Evolutionary conservation across 2,329 filamentous ascomycete genomes (phyloP).

Genomic region (Ophiocordyceps unilateralis): DNA sequence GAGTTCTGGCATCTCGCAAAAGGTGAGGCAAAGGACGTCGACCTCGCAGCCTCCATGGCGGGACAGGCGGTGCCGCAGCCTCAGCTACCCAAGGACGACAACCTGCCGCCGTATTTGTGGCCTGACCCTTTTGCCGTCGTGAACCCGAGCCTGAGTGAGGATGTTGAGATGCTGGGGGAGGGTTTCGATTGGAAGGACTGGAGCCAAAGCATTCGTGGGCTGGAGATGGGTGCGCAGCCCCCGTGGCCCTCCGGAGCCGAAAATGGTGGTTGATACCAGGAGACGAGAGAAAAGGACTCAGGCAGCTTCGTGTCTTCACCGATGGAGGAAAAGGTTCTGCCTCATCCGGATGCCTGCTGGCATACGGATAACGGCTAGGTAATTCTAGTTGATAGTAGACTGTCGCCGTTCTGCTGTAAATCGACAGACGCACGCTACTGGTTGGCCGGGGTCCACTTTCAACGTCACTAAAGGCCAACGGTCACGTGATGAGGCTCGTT

Average conservation of each 20-base stretch:
- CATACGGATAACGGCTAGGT: no score
- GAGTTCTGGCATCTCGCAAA: constrained; percentile 14
- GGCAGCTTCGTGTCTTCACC: no score
- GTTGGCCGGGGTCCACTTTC: not conserved
- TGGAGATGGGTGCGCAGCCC: constrained; percentile 15
- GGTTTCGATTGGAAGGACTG: constrained; percentile 33
- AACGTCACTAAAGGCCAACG: not conserved
- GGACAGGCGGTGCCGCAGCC: no score
- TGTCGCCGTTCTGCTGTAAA: no score
- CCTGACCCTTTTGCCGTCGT: constrained; percentile 13
- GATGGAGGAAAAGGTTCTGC: no score
- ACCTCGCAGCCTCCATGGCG: not conserved
- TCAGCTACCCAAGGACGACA: constrained; percentile 14
- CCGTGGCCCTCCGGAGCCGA: constrained; percentile 2
- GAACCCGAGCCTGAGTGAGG: constrained; percentile 11
- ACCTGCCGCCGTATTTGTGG: constrained; percentile 25
- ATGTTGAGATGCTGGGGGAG: constrained; percentile 22
- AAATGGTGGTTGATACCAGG: constrained; percentile 5
- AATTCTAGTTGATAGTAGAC: no score
- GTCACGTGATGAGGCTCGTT: not conserved
- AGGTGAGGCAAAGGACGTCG: not conserved
- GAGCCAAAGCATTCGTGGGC: constrained; percentile 22
- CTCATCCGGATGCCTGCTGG: no score
- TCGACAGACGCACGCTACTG: no score
- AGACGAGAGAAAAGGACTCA: not conserved